Evolutionary conservation across 441 rosid species (phyloP).

Genomic region (Euphorbia celastroides): DNA sequence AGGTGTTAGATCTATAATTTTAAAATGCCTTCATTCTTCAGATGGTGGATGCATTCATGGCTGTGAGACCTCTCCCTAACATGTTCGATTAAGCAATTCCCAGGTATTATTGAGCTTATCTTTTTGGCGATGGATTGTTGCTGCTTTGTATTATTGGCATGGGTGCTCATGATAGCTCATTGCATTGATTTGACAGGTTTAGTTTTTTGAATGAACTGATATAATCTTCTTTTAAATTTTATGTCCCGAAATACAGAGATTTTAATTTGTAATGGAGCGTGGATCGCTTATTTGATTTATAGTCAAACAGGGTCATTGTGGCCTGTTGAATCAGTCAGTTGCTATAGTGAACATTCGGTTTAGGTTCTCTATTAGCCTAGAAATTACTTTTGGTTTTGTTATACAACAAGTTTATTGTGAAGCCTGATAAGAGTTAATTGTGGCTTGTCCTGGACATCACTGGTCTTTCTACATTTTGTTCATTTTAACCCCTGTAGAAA

Average conservation of each 20-base stretch:
- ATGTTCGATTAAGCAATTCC: constrained; percentile 58
- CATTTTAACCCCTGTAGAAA: no score
- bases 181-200: constrained; percentile 3
- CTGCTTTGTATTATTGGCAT: constrained; percentile 8
- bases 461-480: no score
- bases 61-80: constrained; percentile 78
- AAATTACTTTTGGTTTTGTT: no score
- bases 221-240: neutral
- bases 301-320: neutral
- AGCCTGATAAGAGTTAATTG: no score
- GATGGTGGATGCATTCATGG: constrained; percentile 95
- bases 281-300: neutral
- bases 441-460: no score
- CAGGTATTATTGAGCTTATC: neutral
- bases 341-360: neutral
- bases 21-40: constrained; percentile 23
- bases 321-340: neutral
- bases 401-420: no score
- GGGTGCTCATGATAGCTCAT: neutral
- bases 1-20: neutral
- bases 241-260: neutral
- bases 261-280: neutral
- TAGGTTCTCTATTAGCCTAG: neutral
- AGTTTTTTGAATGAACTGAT: neutral
- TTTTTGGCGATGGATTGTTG: neutral